Percentiles rank a stretch among this genome's conserved stretches.
These are phyloP conservation scores for Alisma plantagoaquatica DNA, from an alignment of 106 monocot genomes.

Conservation along the genomic window DNA sequence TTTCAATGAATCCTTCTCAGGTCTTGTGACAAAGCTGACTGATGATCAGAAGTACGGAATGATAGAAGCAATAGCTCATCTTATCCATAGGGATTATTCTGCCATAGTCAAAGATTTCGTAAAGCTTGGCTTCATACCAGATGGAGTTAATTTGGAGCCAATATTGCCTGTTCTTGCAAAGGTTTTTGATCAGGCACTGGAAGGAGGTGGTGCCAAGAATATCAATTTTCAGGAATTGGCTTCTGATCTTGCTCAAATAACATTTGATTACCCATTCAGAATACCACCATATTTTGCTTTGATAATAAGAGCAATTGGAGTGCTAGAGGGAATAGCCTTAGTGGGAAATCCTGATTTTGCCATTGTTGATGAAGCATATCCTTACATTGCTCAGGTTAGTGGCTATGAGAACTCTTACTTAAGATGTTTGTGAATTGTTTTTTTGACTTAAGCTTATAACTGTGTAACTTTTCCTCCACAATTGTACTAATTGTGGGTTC, in stretches of 20 bases:
- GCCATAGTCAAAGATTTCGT: constrained; percentile 98
- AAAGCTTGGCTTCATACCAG: constrained; percentile 95
- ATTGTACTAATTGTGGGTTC: too few species aligned
- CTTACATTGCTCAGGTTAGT: constrained; percentile 88
- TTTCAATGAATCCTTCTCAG: too few species aligned
- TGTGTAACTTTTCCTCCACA: too few species aligned
- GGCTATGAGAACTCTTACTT: too few species aligned
- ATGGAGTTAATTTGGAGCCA: constrained; percentile 93
- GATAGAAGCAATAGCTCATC: constrained; percentile 96
- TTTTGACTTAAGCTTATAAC: too few species aligned
- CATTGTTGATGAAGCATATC: constrained; percentile 98
- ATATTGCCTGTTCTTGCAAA: constrained; percentile 91
- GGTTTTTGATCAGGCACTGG: constrained; percentile 99
- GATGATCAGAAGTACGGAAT: constrained; percentile 98
- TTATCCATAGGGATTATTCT: constrained; percentile 95
- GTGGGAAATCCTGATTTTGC: constrained; percentile 97
- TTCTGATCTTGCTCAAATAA: constrained; percentile 93
- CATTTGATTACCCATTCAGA: constrained; percentile 97
- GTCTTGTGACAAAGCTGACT: constrained; percentile 88
- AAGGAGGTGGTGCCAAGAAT: constrained; percentile 98
- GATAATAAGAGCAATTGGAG: constrained; percentile 98
- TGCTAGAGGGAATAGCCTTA: constrained; percentile 95
- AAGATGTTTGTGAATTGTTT: too few species aligned
- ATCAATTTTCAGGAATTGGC: constrained; percentile 98
- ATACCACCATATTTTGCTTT: constrained; percentile 99